These are phyloP conservation scores for Penicillium sp. DNA, from an alignment of 2,329 filamentous ascomycete genomes.

Conservation along the genomic window DNA sequence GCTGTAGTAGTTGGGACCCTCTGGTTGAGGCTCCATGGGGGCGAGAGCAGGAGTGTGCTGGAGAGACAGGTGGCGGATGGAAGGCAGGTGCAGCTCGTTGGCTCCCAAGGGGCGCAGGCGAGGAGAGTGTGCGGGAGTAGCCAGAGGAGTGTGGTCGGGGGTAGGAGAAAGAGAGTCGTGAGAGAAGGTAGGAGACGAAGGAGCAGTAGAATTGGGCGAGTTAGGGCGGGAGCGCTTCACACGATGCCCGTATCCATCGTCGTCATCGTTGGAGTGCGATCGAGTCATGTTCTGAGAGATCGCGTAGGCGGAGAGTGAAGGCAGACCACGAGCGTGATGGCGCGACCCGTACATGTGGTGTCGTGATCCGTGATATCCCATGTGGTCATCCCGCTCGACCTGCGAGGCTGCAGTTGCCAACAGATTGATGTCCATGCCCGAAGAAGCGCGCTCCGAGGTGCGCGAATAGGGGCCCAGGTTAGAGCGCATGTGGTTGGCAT, in stretches of 20 bases:
- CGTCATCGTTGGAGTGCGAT: slow-evolving; percentile 78
- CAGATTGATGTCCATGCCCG: slow-evolving; percentile 68
- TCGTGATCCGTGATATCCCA: slow-evolving; percentile 49
- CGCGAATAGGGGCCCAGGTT: slow-evolving; percentile 63
- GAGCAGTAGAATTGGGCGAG: slow-evolving; percentile 93
- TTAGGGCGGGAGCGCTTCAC: slow-evolving; percentile 90
- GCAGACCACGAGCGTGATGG: slow-evolving; percentile 64
- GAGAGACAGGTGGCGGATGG: slow-evolving; percentile 75
- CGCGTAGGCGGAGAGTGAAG: slow-evolving; percentile 77
- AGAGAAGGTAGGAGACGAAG: slow-evolving; percentile 94
- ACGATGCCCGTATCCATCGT: slow-evolving; percentile 74
- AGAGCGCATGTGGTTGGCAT: slow-evolving; percentile 63
- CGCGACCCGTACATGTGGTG: slow-evolving; percentile 57
- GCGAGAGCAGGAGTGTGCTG: slow-evolving; percentile 71
- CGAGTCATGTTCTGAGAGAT: slow-evolving; percentile 85
- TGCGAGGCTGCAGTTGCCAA: slow-evolving; percentile 72
- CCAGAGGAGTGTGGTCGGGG: slow-evolving; percentile 97
- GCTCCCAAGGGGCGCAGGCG: slow-evolving; percentile 78
- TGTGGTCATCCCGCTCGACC: slow-evolving; percentile 67
- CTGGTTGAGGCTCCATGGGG: slow-evolving; percentile 71
- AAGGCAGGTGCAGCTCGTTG: slow-evolving; percentile 80
- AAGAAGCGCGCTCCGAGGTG: slow-evolving; percentile 55
- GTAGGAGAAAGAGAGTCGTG: slow-evolving; percentile 95
- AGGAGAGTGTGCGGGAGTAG: slow-evolving; percentile 92
- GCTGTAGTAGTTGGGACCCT: slow-evolving; percentile 64